Evolutionary conservation across 305 asterid species (phyloP).

Genomic region (Fraxinus velutina): DNA sequence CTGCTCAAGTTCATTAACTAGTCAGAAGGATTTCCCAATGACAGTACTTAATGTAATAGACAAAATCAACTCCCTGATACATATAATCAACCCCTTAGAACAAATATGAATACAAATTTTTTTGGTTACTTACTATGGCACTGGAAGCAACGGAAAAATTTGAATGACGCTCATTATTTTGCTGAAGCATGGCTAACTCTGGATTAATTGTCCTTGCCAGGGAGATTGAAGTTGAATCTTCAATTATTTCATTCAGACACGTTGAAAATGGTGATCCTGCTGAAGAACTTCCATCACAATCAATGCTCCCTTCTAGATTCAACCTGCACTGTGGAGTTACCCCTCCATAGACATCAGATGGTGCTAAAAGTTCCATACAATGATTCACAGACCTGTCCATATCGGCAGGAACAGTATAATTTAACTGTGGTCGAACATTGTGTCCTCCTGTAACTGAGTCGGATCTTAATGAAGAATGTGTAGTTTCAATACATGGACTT

Average conservation of each 20-base stretch:
- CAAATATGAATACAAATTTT: not conserved
- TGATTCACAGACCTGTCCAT: slow-evolving; percentile 46
- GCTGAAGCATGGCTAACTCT: slow-evolving; percentile 24
- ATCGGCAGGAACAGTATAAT: slow-evolving; percentile 20
- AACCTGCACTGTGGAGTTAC: slow-evolving; percentile 33
- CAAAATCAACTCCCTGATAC: slow-evolving; percentile 8
- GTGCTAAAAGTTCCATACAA: slow-evolving; percentile 28
- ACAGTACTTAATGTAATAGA: not conserved
- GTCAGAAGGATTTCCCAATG: slow-evolving; percentile 21
- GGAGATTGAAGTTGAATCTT: slow-evolving; percentile 34
- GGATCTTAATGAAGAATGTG: slow-evolving; percentile 40
- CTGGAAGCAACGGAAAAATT: slow-evolving; percentile 32
- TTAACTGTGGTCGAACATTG: slow-evolving; percentile 26
- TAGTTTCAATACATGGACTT: slow-evolving; percentile 42
- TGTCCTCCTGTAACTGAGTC: slow-evolving; percentile 39
- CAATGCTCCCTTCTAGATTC: slow-evolving; percentile 39
- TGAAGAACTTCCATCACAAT: slow-evolving; percentile 56
- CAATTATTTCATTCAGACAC: slow-evolving; percentile 42
- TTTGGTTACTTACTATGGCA: slow-evolving; percentile 42
- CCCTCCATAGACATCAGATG: slow-evolving; percentile 23
- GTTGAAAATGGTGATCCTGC: slow-evolving; percentile 52
- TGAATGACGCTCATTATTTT: slow-evolving; percentile 15
- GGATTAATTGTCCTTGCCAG: slow-evolving; percentile 28
- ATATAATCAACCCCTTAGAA: not conserved
- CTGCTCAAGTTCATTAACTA: slow-evolving; percentile 41